Base-by-base conservation (phyloP, 2,329 filamentous ascomycete species). In the Madurella mycetomatis region DNA sequence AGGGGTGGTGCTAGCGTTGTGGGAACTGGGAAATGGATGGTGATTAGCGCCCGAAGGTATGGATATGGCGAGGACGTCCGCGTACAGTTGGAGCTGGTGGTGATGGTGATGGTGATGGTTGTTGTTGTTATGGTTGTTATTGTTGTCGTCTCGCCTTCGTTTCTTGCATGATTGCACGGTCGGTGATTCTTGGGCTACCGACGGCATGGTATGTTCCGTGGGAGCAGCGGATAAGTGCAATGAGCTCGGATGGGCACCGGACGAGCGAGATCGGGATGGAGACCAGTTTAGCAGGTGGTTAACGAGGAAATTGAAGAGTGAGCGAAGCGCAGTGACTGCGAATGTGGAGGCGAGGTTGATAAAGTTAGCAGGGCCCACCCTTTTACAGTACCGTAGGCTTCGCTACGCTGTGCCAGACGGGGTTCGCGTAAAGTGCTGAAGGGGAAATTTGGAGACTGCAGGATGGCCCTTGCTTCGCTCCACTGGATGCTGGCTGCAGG, bases 71-170 rank as follows among this genome's bases (percentile, higher is more conserved):
- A 52, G 15, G 44, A 51, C 41, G 43, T 37, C 50, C 39, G 54
- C 52, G 53, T 64, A 61, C 56, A 59, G 44, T 19, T 51, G 53
- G 39, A 57, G 18, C 41, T 57, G 46, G 49, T 58, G 19, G 53
- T 37, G 34, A 11, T 37, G 34, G 25, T 25, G 25, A 7, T 25
- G 3, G 13, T 15, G 4, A 15, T 15, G 4, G 13, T 39, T 17
- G 51, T 53, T 39, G 47, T 72, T 69, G 19, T 72, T n/a, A n/a
- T n/a, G 3, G 13, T 15, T 37, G 9, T 15, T 37, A 11, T 39
- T 17, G 51, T 53, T 39, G 47, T 72, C 70, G 19, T 72, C 71
- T 55, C 71, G 69, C 53, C 70, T 67, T 56, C 72, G 67, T 65
- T 70, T 73, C 61, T 71, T 70, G 55, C 63, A 61, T 39, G 67